phyloP scores from a whole-genome alignment of 192 early-diverging fungal species.

The Geranomyces michiganensis region DNA sequence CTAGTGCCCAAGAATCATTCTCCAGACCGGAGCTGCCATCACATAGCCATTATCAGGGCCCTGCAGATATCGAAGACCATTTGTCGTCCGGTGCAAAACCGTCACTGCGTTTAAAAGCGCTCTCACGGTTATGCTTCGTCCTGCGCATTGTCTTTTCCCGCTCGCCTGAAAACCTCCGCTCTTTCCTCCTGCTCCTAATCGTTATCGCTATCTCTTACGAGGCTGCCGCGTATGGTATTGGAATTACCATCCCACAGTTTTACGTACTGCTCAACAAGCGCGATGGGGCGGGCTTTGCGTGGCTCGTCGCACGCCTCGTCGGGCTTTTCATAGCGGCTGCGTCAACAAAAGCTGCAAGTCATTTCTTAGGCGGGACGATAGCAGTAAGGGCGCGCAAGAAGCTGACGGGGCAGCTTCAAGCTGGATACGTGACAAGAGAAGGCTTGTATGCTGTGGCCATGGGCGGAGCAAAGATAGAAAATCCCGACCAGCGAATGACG shows the following conservation, averaged over 20 bases:
- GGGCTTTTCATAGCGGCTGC: conserved; percentile 25
- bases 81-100: too few relatives aligned
- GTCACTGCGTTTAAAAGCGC: too few relatives aligned
- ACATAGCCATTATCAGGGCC: too few relatives aligned
- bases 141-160: not conserved
- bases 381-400: conserved; percentile 62
- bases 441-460: conserved; percentile 14
- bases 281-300: conserved; percentile 62
- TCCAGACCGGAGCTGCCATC: too few relatives aligned
- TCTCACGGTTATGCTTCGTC: not conserved
- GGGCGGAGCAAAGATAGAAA: conserved; percentile 22
- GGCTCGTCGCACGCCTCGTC: conserved; percentile 35
- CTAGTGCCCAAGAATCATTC: too few relatives aligned
- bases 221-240: conserved; percentile 68
- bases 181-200: not conserved
- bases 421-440: conserved; percentile 50
- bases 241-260: conserved; percentile 71
- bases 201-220: conserved; percentile 40
- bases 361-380: conserved; percentile 64
- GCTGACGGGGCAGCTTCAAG: conserved; percentile 67
- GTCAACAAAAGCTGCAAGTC: conserved; percentile 57
- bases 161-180: not conserved
- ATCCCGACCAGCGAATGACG: conserved; percentile 81
- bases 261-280: conserved; percentile 72
- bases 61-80: too few relatives aligned